Evolutionary conservation across 2,329 filamentous ascomycete species (phyloP), one percentile per base, ranked within the genome.

Genomic region (Fusarium sp.): DNA sequence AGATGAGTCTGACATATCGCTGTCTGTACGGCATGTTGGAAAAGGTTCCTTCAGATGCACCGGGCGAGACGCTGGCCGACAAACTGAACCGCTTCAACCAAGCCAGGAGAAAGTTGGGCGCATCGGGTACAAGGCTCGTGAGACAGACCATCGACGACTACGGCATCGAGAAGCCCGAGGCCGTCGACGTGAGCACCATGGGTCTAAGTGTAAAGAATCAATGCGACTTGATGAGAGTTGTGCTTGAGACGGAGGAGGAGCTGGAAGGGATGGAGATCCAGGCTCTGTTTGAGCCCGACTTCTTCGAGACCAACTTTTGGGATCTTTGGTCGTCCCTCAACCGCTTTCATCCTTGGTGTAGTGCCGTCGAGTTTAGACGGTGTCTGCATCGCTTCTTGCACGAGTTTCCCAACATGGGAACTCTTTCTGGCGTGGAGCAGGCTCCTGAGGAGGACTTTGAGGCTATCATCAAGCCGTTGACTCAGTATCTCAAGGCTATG

Each of bases 291-390:
- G 73, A 63, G 7, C 73, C 73, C 0, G 70, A 75, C 43, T 75
- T 75, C 12, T 75, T 75, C 16, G 73, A 75, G 53, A 75, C 73
- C 2, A 75, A 75, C 9, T 75, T 75, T 12, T 75, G 73, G 73
- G 73, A 75, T 15, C 23, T 75, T 2, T 75, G 73, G 73, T 75
- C 73, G 3, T 75, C 73, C 2, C 73, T 75, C 11, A 75, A 75
- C 31, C 62, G 73, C 1, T 75, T 75, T 7, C 73, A 75, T 7
- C 73, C 73, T n/a, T 75, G 73, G 73, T 75, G 73, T 41, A 75
- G 73, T 34, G 73, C 73, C 37, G 72, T 76, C 16, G 73, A 75
- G 68, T 75, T 75, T 11, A 55, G 73, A 9, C 63, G 73, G n/a
- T 75, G 73, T 3, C 13, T 75, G 39, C 73, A 75, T 31, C 63